These are phyloP conservation scores for Asterochloris sp. DNA, from an alignment of 139 green algal genomes.

Conservation along the genomic window DNA sequence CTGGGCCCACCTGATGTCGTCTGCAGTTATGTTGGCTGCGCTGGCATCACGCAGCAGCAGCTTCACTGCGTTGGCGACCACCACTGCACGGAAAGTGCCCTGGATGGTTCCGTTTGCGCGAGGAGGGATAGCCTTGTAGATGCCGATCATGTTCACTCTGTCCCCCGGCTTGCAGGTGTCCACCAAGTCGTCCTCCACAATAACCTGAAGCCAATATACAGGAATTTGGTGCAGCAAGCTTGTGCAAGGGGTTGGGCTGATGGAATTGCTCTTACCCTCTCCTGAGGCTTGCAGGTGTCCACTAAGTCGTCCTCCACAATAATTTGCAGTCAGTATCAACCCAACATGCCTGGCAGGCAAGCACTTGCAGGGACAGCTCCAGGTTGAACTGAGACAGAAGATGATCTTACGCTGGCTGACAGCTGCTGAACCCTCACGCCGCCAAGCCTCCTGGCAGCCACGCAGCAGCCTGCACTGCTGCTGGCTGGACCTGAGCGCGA, in stretches of 20 bases:
- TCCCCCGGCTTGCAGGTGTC: constrained; percentile 95
- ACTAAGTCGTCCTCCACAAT: constrained; percentile 71
- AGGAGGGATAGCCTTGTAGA: constrained; percentile 87
- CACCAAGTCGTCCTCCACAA: constrained; percentile 71
- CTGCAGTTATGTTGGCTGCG: constrained; percentile 27
- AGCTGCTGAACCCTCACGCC: too few relatives aligned
- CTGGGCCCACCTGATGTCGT: constrained; percentile 3
- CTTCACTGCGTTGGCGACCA: constrained; percentile 58
- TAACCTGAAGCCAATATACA: constrained; percentile 1
- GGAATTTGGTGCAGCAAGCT: neutral
- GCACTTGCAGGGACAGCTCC: too few relatives aligned
- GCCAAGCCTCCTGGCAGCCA: too few relatives aligned
- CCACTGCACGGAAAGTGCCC: constrained; percentile 49
- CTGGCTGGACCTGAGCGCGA: too few relatives aligned
- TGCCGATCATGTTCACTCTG: constrained; percentile 80
- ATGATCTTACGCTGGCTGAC: too few relatives aligned
- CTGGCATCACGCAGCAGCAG: constrained; percentile 46
- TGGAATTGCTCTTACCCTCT: constrained; percentile 70
- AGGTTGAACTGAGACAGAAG: too few relatives aligned
- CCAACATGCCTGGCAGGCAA: too few relatives aligned
- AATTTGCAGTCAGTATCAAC: constrained; percentile 37
- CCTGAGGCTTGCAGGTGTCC: constrained; percentile 90
- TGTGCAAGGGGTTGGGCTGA: neutral
- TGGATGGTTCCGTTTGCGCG: constrained; percentile 45
- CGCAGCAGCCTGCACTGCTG: too few relatives aligned